Evolutionary conservation across 2,329 filamentous ascomycete species (phyloP), one percentile per base, ranked within the genome.

Genomic region (Tolypocladium inflatum): DNA sequence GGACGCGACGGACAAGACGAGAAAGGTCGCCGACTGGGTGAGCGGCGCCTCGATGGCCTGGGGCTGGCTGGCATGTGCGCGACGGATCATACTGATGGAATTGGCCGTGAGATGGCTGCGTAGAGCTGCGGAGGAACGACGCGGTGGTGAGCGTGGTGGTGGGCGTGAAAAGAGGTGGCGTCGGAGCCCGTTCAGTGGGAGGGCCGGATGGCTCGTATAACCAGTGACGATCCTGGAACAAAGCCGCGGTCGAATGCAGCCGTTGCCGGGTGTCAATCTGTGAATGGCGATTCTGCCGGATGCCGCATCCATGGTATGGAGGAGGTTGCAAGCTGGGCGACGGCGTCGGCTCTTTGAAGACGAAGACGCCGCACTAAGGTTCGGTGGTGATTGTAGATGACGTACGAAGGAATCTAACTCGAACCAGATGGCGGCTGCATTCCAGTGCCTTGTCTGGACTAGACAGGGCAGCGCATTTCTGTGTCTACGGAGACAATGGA

Each of bases 1-100:
- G 19, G 73, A 61, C 6, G 65, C 71, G 35, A 76, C 70, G 0
- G 77, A 70, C 1, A 83, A 65, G 50, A 83, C 75, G 33, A 83
- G 75, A 64, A 84, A 83, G 4, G 79, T 82, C 11, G 79, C 80
- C 2, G 75, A 77, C 33, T 70, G 67, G 2, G 79, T 81, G n/a
- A 83, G 71, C 2, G 79, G 79, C 2, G 77, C 78, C 55, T 79
- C 77, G 55, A 82, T 74, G 2, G 70, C 65, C 59, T 82, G 79
- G 15, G 61, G 23, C 26, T 51, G 48, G 30, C 48, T 51, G n/a
- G n/a, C 17, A 26, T 33, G 17, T 41, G 38, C 19, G 4, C 26
- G 30, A 30, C 48, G 48, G 48, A 10, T 19, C 21, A 30, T 51
- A 2, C 6, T 19, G 48, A 15, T 48, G 6, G 38, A 17, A 41